These are phyloP conservation scores for Arxiozyma heterogenica DNA, from an alignment of 1,139 yeast genomes.

Conservation along the genomic window DNA sequence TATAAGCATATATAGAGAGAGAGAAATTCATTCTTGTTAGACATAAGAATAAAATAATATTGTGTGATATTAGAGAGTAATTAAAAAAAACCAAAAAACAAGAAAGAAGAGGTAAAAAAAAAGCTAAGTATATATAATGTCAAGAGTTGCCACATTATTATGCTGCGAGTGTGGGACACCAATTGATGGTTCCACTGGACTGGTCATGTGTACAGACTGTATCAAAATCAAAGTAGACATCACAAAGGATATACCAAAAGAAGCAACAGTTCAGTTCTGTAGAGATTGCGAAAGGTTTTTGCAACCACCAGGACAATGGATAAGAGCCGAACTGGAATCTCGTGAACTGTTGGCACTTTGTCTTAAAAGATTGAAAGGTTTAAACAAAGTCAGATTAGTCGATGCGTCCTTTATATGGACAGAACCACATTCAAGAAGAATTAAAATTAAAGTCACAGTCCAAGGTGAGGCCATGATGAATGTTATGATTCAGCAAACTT, in stretches of 20 bases:
- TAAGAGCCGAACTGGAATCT: conserved; percentile 80
- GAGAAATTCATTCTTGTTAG: no score
- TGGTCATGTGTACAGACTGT: conserved; percentile 97
- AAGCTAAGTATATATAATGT: background rate
- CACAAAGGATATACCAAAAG: conserved; percentile 92
- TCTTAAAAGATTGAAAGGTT: conserved; percentile 76
- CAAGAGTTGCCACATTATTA: conserved; percentile 48
- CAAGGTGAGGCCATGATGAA: conserved; percentile 94
- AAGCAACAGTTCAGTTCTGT: conserved; percentile 84
- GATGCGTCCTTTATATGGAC: conserved; percentile 98
- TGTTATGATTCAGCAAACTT: conserved; percentile 86
- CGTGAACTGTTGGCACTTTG: conserved; percentile 87
- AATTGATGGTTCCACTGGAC: conserved; percentile 88
- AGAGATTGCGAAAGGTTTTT: conserved; percentile 93
- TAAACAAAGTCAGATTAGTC: conserved; percentile 75
- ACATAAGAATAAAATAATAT: no score
- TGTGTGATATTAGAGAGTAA: background rate
- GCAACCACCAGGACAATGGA: conserved; percentile 94
- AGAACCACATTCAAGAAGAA: conserved; percentile 95
- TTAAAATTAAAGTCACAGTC: conserved; percentile 79
- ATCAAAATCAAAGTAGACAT: conserved; percentile 87
- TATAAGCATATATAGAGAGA: background rate
- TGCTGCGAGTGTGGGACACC: conserved; percentile 99
- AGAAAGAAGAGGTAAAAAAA: background rate
- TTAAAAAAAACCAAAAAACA: background rate